Base-by-base conservation (phyloP, 179 eudicot genomes). In the Spinacia oleracea region DNA sequence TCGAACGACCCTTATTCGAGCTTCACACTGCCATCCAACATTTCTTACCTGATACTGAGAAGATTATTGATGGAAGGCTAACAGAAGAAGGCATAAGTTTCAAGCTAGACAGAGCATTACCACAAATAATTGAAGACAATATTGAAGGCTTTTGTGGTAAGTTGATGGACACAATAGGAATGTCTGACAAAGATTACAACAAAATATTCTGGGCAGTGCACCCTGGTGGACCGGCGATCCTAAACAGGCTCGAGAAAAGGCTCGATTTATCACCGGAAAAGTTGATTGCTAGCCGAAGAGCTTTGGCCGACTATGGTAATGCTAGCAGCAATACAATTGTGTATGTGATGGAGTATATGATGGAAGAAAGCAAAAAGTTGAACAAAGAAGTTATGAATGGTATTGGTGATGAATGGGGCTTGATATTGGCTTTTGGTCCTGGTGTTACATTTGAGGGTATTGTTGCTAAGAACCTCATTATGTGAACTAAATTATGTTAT, bases 341-440 rank as follows among this genome's bases (percentile, higher is more conserved):
- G 78, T 96, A 93, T 83, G 99, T 96, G 71, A 77, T 96, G 90
- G 99, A 96, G 85, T 93, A 96, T 45, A 85, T 96, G 91, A 78
- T 88, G 46, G 91, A 93, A 68, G 96, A 96, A 23, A 78, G 69
- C 55, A 53, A 80, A 59, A 85, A 92, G 64, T 23, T 43, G 82
- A 86, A 86, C 77, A 84, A 81, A 16, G 66, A 78, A 60, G 3
- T 40, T 53, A 72, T 80, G 14, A 72, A 77, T 80, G 76, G 65
- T n/a, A 72, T 75, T 80, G 76, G 65, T n/a, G 78, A 85, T 65
- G 97, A 96, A 64, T 96, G 97, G 99, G 99, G 99, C 12, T 80
- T 96, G 86, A 89, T 93, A 23, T 83, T 96, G 83, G 99, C 99
- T 74, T 96, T 96, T 81, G 99, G 99, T 1, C 99, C 99, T 55